A percentile compares a stretch with the other conserved stretches of the same genome.
phyloP scores from a whole-genome alignment of 495 filamentous ascomycete genomes.

The Tuber indicum region DNA sequence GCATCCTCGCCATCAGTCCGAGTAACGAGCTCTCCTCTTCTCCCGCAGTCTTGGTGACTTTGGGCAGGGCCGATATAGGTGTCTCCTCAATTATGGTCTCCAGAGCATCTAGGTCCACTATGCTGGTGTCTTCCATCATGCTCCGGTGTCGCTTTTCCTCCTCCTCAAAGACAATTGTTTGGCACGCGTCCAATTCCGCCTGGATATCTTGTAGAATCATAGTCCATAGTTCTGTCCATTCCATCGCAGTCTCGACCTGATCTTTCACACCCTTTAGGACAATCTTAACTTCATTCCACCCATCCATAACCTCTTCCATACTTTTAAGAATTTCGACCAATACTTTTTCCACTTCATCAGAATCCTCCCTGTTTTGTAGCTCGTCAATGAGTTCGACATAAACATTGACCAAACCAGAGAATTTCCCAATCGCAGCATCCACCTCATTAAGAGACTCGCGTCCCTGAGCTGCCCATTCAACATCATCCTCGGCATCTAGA shows the following conservation, averaged over 20 bases:
- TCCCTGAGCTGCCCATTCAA: slow-evolving; percentile 93
- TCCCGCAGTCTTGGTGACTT: slow-evolving; percentile 13
- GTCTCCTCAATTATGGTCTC: slow-evolving; percentile 92
- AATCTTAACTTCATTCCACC: slow-evolving; percentile 72
- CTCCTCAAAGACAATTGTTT: slow-evolving; percentile 86
- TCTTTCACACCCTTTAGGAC: slow-evolving; percentile 71
- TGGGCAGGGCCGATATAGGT: slow-evolving; percentile 53
- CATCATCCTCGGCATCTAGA: slow-evolving; percentile 87
- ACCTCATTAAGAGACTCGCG: slow-evolving; percentile 76
- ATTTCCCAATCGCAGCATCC: slow-evolving; percentile 74
- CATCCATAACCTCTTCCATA: slow-evolving; percentile 77
- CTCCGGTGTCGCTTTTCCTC: slow-evolving; percentile 81
- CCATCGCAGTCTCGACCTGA: slow-evolving; percentile 93
- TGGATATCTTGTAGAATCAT: slow-evolving; percentile 89
- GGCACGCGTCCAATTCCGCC: slow-evolving; percentile 76
- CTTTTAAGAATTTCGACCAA: slow-evolving; percentile 66
- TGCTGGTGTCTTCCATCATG: slow-evolving; percentile 55
- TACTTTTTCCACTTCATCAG: slow-evolving; percentile 59
- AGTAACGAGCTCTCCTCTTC: slow-evolving; percentile 61
- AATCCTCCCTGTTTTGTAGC: slow-evolving; percentile 72
- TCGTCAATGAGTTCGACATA: slow-evolving; percentile 88
- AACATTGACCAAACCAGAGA: slow-evolving; percentile 78
- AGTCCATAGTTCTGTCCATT: slow-evolving; percentile 97
- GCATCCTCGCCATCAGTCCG: slow-evolving; percentile 86
- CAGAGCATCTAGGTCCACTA: slow-evolving; percentile 77